Evolutionary conservation across 225 moss, liverwort and hornwort genomes (phyloP), one percentile per base, ranked within the genome.

Genomic region (Thuidium tamariscinum): DNA sequence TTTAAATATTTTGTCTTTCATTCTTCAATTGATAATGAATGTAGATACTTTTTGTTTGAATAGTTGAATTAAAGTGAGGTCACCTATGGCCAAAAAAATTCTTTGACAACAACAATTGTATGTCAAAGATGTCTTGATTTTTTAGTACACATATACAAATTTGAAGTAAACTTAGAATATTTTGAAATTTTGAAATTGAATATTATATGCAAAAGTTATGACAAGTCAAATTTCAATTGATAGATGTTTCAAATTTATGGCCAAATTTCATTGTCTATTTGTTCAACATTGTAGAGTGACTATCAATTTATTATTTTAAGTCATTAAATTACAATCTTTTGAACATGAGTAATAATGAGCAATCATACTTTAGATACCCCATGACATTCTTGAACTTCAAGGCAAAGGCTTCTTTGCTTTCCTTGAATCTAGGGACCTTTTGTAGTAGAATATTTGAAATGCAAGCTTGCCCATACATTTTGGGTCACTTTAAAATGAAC

Each of bases 21-120:
- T 26, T 41, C 14, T 25, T 70, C 9, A 66, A 71, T 71, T 71
- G 10, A 16, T 3, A 71, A 9, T n/a, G 10, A 70, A 71, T 42
- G 16, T 42, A 42, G 5, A 16, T 0, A 71, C 26, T 16, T 69
- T 42, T 71, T 42, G 9, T 16, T 42, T 70, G 10, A 42, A 42
- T 26, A 16, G 9, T 70, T 0, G 0, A 27, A 5, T 26, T 3
- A 42, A 70, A 70, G 22, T 42, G 1, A 1, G 0, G 1, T 69
- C 70, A 70, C 9, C 9, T 70, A 42, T 16, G 10, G 27, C 2
- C 16, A 9, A 48, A 30, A 29, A 36, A 20, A 11, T 26, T 18
- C 29, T 46, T 48, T 48, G 7, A 48, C 17, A 73, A 30, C 1
- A 26, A 44, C 44, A 42, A 70, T 42, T 72, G 2, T 16, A 44